Percentiles rank a stretch among this genome's conserved stretches.
phyloP scores from a whole-genome alignment of 2,329 filamentous ascomycete genomes.

The Scedosporium boydii region DNA sequence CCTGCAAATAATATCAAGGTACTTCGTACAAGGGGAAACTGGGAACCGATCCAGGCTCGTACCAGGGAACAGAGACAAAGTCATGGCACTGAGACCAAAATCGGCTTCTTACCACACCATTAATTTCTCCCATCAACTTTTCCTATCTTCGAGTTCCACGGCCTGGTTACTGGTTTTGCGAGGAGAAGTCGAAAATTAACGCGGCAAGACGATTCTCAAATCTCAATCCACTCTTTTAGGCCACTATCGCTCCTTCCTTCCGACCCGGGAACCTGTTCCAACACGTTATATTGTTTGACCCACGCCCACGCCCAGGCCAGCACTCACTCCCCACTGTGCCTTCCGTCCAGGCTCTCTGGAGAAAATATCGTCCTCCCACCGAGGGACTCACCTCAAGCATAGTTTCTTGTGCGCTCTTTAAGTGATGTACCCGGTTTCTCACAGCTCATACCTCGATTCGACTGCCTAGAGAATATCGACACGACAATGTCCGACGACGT shows the following conservation, averaged over 20 bases:
- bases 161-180: not conserved
- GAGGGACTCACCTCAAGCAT: too few relatives aligned
- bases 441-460: not conserved
- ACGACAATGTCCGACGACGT: constrained; percentile 63
- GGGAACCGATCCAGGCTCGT: not conserved
- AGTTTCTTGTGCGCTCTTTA: not conserved
- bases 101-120: not conserved
- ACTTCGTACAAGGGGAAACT: not conserved
- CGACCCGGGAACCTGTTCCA: too few relatives aligned
- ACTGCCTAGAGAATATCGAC: not conserved
- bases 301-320: too few relatives aligned
- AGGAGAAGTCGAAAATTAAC: not conserved
- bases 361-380: too few relatives aligned
- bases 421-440: not conserved
- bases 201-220: not conserved
- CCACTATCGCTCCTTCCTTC: not conserved
- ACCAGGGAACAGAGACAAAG: not conserved
- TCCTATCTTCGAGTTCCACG: too few relatives aligned
- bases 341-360: too few relatives aligned
- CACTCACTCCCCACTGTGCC: too few relatives aligned
- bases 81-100: not conserved
- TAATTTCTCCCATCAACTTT: too few relatives aligned
- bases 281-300: too few relatives aligned
- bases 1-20: not conserved
- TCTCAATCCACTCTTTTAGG: not conserved